A percentile compares a stretch with the other conserved stretches of the same genome.
phyloP scores from a whole-genome alignment of 495 filamentous ascomycete genomes.

The Podospora pseudopauciseta region DNA sequence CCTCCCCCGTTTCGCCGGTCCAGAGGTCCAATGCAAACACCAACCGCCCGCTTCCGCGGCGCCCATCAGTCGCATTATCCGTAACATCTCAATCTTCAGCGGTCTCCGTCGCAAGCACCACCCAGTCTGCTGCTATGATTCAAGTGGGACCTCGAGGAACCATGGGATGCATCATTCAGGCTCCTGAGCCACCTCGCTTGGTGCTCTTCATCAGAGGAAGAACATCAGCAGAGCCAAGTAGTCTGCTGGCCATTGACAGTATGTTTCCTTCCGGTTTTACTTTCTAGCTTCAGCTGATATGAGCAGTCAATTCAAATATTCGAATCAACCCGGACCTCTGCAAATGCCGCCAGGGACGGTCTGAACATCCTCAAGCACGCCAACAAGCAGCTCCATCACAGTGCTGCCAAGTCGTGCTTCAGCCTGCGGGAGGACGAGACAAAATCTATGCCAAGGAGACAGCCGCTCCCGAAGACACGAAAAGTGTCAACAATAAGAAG shows the following conservation, averaged over 20 bases:
- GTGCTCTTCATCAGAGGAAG: conserved; percentile 10
- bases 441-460: conserved; percentile 7
- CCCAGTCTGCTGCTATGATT: conserved; percentile 1
- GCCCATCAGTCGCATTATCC: background rate
- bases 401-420: background rate
- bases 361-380: background rate
- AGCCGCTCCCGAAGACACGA: background rate
- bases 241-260: conserved; percentile 14
- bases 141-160: conserved; percentile 12
- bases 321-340: conserved; percentile 16
- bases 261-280: background rate
- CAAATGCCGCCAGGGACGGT: conserved; percentile 4
- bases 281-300: background rate
- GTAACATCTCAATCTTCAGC: background rate
- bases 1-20: background rate
- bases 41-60: background rate
- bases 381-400: background rate
- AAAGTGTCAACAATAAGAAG: background rate
- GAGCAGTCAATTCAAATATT: conserved; percentile 11
- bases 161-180: conserved; percentile 12
- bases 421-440: background rate
- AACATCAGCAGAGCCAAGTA: background rate
- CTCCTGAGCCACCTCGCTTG: conserved; percentile 12
- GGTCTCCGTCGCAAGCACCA: background rate
- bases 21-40: background rate